These are phyloP conservation scores for Polychaeton citri DNA, from an alignment of 2,329 filamentous ascomycete genomes.

Conservation along the genomic window DNA sequence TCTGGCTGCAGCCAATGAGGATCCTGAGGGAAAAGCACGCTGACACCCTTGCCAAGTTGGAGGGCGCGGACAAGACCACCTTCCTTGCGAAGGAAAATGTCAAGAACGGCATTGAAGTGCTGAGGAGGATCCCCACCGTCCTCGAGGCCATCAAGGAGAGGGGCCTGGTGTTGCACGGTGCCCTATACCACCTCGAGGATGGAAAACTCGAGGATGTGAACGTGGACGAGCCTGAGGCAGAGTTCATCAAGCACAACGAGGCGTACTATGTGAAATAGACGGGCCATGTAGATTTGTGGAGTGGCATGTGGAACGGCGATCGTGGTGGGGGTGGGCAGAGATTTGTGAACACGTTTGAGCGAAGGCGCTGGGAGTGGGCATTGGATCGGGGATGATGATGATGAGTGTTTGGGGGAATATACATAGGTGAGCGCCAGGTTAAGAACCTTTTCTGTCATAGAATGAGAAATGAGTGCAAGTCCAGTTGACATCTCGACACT, in stretches of 20 bases:
- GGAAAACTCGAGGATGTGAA: conserved; percentile 43
- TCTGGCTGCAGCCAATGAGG: conserved; percentile 47
- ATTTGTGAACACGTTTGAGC: too few species aligned
- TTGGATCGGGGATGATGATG: background rate
- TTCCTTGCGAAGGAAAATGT: conserved; percentile 70
- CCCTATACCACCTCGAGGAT: conserved; percentile 54
- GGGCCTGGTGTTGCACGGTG: conserved; percentile 63
- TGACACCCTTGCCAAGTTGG: conserved; percentile 34
- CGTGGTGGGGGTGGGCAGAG: background rate
- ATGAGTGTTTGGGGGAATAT: too few species aligned
- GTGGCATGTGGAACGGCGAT: background rate
- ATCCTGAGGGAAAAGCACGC: conserved; percentile 41
- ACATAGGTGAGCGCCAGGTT: too few species aligned
- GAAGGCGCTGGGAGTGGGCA: background rate
- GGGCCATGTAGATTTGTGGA: background rate
- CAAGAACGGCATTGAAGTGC: conserved; percentile 48
- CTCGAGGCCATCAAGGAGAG: conserved; percentile 57
- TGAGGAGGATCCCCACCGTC: conserved; percentile 57
- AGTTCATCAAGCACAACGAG: background rate
- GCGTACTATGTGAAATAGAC: background rate
- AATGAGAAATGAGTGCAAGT: too few species aligned
- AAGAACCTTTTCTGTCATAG: too few species aligned
- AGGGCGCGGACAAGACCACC: conserved; percentile 36
- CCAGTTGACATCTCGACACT: too few species aligned
- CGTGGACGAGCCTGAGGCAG: conserved; percentile 16